Base-by-base conservation (phyloP, 192 early-diverging fungal species). In the Radiomyces spectabilis region DNA sequence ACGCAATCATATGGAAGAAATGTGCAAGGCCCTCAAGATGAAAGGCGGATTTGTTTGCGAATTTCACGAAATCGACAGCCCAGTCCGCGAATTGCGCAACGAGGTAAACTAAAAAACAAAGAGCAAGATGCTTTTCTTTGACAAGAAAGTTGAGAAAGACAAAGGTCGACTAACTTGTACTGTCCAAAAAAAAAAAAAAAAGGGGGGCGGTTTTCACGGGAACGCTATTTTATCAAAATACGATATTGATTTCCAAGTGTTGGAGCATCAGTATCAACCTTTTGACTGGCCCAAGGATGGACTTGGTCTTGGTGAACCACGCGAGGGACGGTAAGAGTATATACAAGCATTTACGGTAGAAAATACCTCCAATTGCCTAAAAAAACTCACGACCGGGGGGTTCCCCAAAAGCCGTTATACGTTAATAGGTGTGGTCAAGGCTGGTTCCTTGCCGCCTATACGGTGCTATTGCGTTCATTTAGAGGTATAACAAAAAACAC, bases 181-280 rank as follows among this genome's bases (percentile, higher is more conserved):
- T n/a, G n/a, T n/a, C n/a, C n/a, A n/a, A n/a, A n/a, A n/a, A n/a
- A n/a, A n/a, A n/a, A 44, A 10, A 30, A 37, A 34, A 15, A 22
- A 65, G 65, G 88, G 88, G 33, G 88, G 88, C 13, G 88, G 88
- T 1, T 58, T 88, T 7, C 88, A 91, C 55, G 88, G 85, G 12
- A 91, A 91, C 57, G 88, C 86, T 1, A 81, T 91, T 13, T 72
- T 80, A 41, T 80, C 84, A 1, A 80, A 72, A 51, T 78, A 77
- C 66, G 78, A 80, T 41, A 67, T 91, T 63, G 51, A 57, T 2
- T 77, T 81, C 42, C 63, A 82, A 12, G 76, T 79, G 5, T 33
- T 91, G 33, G 73, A 81, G 41, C 88, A 88, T 68, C 60, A 71
- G 22, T 72, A 85, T 61, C 82, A 86, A 63, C 74, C 82, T 5